Evolutionary conservation across 2,329 filamentous ascomycete species (phyloP).

Genomic region (Fusarium hostae): DNA sequence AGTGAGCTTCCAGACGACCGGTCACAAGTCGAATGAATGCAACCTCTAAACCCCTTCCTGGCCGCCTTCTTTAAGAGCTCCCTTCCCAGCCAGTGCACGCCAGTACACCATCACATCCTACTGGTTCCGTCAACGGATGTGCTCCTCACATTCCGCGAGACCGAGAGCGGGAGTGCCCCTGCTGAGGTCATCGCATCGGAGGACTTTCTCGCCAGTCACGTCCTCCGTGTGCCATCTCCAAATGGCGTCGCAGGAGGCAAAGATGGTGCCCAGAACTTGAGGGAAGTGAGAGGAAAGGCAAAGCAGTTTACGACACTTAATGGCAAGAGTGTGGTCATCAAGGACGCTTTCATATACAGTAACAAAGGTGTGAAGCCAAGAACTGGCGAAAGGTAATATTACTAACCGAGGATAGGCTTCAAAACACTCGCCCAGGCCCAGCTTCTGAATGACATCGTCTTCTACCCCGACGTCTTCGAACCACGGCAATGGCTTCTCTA

Average conservation of each 20-base stretch:
- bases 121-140: constrained; percentile 94
- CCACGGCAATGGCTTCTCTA: constrained; percentile 95
- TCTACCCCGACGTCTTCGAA: constrained; percentile 89
- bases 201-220: constrained; percentile 97
- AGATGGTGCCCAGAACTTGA: constrained; percentile 70
- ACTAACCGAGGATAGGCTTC: constrained; percentile 72
- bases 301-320: constrained; percentile 95
- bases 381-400: constrained; percentile 5
- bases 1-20: constrained; percentile 43
- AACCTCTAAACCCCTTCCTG: constrained; percentile 98
- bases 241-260: constrained; percentile 63
- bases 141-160: constrained; percentile 86
- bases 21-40: constrained; percentile 70
- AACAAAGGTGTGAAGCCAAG: constrained; percentile 78
- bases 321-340: constrained; percentile 91
- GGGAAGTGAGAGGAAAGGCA: constrained; percentile 90
- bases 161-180: constrained; percentile 81
- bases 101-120: constrained; percentile 90
- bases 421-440: constrained; percentile 91
- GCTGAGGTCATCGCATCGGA: constrained; percentile 87
- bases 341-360: constrained; percentile 91
- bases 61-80: constrained; percentile 98
- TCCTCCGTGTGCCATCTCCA: constrained; percentile 80
- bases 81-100: constrained; percentile 89
- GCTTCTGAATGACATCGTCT: constrained; percentile 83